Evolutionary conservation across 352 stramenopile species (phyloP).

Genomic region (Phytophthora kernoviae): DNA sequence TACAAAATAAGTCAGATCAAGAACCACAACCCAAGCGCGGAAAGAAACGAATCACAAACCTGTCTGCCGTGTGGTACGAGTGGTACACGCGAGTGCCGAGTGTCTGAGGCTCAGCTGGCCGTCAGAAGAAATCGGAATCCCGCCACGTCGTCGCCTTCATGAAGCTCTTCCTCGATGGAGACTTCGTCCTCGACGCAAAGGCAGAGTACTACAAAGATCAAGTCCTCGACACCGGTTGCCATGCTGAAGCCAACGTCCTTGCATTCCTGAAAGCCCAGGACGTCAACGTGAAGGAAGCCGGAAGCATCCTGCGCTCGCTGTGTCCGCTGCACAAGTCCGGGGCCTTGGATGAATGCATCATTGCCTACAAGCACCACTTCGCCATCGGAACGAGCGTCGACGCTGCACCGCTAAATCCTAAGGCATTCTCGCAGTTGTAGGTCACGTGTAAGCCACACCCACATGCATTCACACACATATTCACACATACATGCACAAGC

Average conservation of each 20-base stretch:
- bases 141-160: too few species aligned
- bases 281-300: constrained; percentile 4
- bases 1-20: constrained; percentile 5
- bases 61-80: constrained; percentile 3
- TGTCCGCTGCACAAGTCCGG: constrained; percentile 7
- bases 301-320: constrained; percentile 6
- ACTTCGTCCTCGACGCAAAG: constrained; percentile 3
- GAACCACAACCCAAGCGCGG: constrained; percentile 6
- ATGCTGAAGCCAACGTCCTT: constrained; percentile 1
- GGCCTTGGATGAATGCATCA: background rate
- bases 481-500: too few species aligned
- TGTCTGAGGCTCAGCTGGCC: too few species aligned
- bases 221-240: background rate
- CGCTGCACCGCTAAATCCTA: constrained; percentile 4
- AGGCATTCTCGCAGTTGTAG: constrained; percentile 2
- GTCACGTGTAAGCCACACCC: constrained; percentile 1
- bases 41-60: constrained; percentile 8
- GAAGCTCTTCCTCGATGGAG: constrained; percentile 20
- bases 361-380: constrained; percentile 9
- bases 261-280: constrained; percentile 2
- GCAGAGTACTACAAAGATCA: constrained; percentile 13
- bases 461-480: background rate
- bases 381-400: too few species aligned
- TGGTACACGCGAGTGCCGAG: too few species aligned
- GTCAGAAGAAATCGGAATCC: too few species aligned